Evolutionary conservation across 78 protist species (phyloP).

Genomic region (slime mould (Dictyostelium discoideum)): dicty_2.7 NC_007088.5:7902001-7902500

Average conservation of each 20-base stretch:
- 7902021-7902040: no score
- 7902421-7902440: neutral
- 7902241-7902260: neutral
- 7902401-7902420: neutral
- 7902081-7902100: no score
- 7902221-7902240: neutral
- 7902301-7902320: neutral
- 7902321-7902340: neutral
- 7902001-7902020: no score
- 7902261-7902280: no score
- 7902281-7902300: neutral
- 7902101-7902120: no score
- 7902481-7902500: neutral
- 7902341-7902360: neutral
- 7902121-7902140: neutral
- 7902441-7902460: neutral
- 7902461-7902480: neutral
- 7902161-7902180: no score
- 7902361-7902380: neutral
- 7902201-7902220: neutral
- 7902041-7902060: neutral
- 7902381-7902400: neutral
- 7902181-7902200: neutral
- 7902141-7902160: no score
- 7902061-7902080: no score